Percentiles rank a stretch among this genome's conserved stretches.
Evolutionary conservation across 2,329 filamentous ascomycete genomes (phyloP).

Genomic region (Pseudocercospora cruenta): DNA sequence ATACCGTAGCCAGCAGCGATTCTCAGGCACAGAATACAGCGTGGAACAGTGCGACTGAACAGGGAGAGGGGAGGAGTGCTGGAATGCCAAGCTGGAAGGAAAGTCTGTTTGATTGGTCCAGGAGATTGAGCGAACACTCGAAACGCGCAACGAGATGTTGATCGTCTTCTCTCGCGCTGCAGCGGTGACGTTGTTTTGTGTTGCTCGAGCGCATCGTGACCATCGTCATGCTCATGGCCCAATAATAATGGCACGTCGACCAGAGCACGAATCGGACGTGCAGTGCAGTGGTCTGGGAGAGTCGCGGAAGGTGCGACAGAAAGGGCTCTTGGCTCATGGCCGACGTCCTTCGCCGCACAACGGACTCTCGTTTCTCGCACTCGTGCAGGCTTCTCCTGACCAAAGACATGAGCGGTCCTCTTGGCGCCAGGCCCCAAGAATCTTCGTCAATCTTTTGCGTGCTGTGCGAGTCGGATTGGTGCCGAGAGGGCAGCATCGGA

Average conservation of each 20-base stretch:
- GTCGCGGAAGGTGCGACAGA: not conserved
- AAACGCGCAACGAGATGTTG: not conserved
- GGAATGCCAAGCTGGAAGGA: not conserved
- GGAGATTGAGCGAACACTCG: not conserved
- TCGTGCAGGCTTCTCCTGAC: slow-evolving; percentile 6
- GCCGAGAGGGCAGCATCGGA: not conserved
- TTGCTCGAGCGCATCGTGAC: not conserved
- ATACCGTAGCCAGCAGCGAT: not conserved
- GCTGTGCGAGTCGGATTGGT: not conserved
- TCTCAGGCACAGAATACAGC: not conserved
- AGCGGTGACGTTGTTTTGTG: not conserved
- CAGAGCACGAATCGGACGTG: not conserved
- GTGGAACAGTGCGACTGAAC: not conserved
- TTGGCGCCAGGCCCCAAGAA: not conserved
- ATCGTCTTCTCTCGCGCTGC: not conserved
- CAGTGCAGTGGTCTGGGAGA: not conserved
- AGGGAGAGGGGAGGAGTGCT: not conserved
- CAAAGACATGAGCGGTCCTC: not conserved
- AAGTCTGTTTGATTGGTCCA: not conserved
- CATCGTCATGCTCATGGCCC: not conserved
- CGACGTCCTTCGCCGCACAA: not conserved
- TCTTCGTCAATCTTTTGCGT: not conserved
- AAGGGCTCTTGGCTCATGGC: not conserved
- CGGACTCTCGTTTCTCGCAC: no score
- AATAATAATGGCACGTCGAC: not conserved